Percentiles rank a stretch among this genome's conserved stretches.
Conservation (phyloP, 2,329 filamentous ascomycete genomes). For the Xylogone sp. region DNA sequence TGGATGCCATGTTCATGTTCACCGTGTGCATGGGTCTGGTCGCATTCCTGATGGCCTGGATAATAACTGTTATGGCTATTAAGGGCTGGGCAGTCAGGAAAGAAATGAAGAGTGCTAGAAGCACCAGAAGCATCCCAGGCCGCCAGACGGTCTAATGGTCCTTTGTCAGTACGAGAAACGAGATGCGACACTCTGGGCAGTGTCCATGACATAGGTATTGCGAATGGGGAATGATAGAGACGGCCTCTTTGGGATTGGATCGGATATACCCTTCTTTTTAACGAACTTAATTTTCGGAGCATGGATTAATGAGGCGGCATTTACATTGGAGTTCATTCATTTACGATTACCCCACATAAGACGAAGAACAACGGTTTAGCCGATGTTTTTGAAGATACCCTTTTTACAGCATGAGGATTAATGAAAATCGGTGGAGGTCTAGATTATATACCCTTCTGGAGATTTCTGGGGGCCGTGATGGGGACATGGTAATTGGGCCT, state of each 20-base stretch:
- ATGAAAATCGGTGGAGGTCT: background rate
- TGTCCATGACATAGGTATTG: background rate
- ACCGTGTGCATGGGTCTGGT: constrained; percentile 83
- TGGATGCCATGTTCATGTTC: constrained; percentile 93
- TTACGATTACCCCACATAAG: background rate
- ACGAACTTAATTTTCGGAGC: background rate
- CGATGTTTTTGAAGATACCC: background rate
- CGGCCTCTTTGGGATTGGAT: background rate
- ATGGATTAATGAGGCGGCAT: background rate
- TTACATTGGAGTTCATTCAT: background rate
- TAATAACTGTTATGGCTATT: constrained; percentile 70
- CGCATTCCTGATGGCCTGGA: constrained; percentile 81
- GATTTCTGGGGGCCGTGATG: background rate
- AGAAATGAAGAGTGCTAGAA: constrained; percentile 20
- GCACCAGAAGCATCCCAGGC: background rate
- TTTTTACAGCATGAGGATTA: background rate
- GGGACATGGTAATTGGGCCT: background rate
- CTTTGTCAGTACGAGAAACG: background rate
- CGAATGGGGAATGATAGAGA: background rate
- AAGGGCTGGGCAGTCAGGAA: constrained; percentile 77
- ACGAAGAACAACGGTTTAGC: background rate
- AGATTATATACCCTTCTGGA: background rate
- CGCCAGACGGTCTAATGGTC: background rate
- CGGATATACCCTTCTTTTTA: background rate
- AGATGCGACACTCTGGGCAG: background rate